Conservation (phyloP, 2,329 filamentous ascomycete genomes). For the Colletotrichum tofieldiae region DNA sequence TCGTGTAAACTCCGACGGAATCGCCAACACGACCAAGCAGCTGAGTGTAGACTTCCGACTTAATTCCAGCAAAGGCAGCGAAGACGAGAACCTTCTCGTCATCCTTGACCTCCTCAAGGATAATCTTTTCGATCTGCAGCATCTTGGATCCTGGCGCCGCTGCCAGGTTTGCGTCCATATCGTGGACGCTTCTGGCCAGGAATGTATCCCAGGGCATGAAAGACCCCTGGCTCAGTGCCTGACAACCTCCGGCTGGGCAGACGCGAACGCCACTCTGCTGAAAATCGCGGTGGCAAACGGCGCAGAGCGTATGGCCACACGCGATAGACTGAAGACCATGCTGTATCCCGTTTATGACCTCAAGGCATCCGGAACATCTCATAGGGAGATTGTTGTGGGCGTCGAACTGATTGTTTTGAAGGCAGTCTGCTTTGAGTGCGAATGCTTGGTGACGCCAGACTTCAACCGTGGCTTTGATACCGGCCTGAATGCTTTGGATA, state of each 20-base stretch:
- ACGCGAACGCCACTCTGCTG: neutral
- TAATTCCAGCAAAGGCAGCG: constrained; percentile 52
- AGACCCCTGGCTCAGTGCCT: neutral
- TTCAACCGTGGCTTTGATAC: constrained; percentile 15
- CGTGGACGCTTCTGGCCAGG: neutral
- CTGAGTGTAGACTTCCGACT: constrained; percentile 45
- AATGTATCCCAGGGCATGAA: constrained; percentile 12
- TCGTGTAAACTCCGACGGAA: constrained; percentile 41
- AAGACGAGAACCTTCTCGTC: constrained; percentile 55
- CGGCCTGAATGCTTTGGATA: constrained; percentile 42
- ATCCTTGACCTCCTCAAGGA: constrained; percentile 44
- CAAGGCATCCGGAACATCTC: constrained; percentile 11
- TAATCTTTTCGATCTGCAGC: constrained; percentile 45
- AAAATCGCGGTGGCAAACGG: neutral
- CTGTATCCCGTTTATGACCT: neutral
- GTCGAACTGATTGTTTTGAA: neutral
- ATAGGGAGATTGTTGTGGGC: neutral
- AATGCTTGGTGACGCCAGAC: constrained; percentile 18
- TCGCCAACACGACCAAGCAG: constrained; percentile 39
- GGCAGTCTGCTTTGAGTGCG: constrained; percentile 1
- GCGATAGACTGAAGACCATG: constrained; percentile 16
- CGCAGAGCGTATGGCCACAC: constrained; percentile 34
- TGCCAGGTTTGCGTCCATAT: neutral
- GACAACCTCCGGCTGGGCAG: constrained; percentile 6
- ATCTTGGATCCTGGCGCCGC: constrained; percentile 43